Base-by-base conservation (phyloP, 148 eudicot species). In the Agrostemma githago region DNA sequence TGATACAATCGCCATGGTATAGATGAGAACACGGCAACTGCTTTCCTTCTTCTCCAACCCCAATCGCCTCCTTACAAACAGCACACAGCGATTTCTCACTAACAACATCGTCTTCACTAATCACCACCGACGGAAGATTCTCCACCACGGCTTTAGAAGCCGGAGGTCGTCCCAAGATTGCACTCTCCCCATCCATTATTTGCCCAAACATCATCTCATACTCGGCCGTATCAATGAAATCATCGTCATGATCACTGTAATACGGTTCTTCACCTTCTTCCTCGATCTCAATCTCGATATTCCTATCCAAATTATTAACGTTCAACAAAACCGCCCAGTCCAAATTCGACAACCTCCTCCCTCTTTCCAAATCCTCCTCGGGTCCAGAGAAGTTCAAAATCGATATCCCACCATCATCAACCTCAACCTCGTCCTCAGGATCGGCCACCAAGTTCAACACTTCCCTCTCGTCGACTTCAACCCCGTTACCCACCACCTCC, bases 1-100 rank as follows among this genome's bases (percentile, higher is more conserved):
- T 34, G 46, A 90, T 90, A 70, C 96, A 90, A 42, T 86, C 89
- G 3, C 86, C 88, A 81, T 90, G 92, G 77, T 85, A 90, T 26
- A 78, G 76, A 74, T 90, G 96, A 4, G 81, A 76, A 76, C 96
- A 90, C 71, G 96, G 92, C 66, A 90, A 81, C 76, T 79, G 75
- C 72, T 83, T 90, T 14, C 77, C 85, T 65, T 62, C 78, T 62
- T 84, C 85, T n/a, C 92, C 92, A 58, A 75, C 68, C 40, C 53
- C 84, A 56, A 90, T 71, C 40, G 81, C 85, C 44, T 90, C 92
- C 81, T 88, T 90, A 64, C 96, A 90, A 61, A 90, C 88, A 20
- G 96, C 96, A 80, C 96, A 90, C 2, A 82, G 66, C 0, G 80
- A 79, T 60, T 81, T 80, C 43, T 78, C 81, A 21, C 74, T 83